These are phyloP conservation scores for Crucibulum laeve DNA, from an alignment of 768 basidiomycete species.

Conservation along the genomic window DNA sequence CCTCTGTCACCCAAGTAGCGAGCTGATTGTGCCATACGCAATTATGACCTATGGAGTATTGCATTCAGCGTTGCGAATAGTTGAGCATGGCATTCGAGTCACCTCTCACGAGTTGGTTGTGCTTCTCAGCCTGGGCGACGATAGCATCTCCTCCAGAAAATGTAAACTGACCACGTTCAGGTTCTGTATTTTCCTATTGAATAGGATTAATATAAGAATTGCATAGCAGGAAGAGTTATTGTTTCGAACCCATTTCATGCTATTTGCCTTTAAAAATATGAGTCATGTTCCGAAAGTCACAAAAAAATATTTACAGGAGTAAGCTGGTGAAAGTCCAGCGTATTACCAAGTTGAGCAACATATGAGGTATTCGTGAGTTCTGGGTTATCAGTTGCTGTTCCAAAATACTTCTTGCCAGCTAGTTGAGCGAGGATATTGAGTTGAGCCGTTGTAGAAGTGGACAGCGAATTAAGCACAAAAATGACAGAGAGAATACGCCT, in stretches of 20 bases:
- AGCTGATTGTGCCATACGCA: constrained; percentile 53
- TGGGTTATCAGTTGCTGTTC: constrained; percentile 43
- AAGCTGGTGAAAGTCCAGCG: constrained; percentile 35
- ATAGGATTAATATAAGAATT: neutral
- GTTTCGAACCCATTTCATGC: constrained; percentile 49
- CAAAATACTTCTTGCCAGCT: constrained; percentile 44
- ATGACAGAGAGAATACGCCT: no score
- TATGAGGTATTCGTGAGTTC: constrained; percentile 39
- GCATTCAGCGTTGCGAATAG: neutral
- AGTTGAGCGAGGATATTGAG: constrained; percentile 43
- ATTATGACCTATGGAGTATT: constrained; percentile 29
- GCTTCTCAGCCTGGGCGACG: constrained; percentile 37
- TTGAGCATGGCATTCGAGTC: neutral
- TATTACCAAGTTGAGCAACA: constrained; percentile 31
- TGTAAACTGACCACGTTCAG: constrained; percentile 41
- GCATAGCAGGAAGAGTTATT: neutral
- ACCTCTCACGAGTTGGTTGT: constrained; percentile 45
- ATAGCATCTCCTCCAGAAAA: constrained; percentile 44
- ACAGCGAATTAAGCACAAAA: no score
- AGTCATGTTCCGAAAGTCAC: neutral
- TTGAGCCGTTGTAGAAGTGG: no score
- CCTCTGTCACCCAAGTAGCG: constrained; percentile 43
- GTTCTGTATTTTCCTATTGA: constrained; percentile 48
- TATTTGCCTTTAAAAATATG: constrained; percentile 27
- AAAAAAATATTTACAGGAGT: constrained; percentile 27